These are phyloP conservation scores for Neocallimastix lanati DNA, from an alignment of 192 early-diverging fungal genomes.

Conservation along the genomic window DNA sequence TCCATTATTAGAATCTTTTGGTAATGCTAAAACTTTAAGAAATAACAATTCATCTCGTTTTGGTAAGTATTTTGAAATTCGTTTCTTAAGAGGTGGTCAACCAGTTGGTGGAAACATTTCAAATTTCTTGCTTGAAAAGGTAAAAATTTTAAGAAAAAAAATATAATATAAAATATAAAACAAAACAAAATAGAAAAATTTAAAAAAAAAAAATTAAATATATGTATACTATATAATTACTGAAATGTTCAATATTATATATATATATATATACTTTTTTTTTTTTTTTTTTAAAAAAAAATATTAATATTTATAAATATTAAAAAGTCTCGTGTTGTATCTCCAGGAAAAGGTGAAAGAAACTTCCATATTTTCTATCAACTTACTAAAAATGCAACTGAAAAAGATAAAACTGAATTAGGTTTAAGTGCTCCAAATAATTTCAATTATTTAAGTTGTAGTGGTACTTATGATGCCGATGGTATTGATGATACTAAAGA, in stretches of 20 bases:
- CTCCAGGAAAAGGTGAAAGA: constrained; percentile 79
- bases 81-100: constrained; percentile 78
- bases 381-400: constrained; percentile 52
- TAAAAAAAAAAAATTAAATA: no score
- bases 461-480: constrained; percentile 35
- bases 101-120: constrained; percentile 94
- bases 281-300: no score
- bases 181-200: no score
- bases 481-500: constrained; percentile 83
- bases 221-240: no score
- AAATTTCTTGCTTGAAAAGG: constrained; percentile 95
- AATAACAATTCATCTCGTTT: constrained; percentile 98
- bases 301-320: background rate
- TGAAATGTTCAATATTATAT: no score
- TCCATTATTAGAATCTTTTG: constrained; percentile 93
- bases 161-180: no score
- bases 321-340: constrained; percentile 85
- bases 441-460: constrained; percentile 1
- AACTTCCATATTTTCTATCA: constrained; percentile 98
- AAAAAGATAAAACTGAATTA: constrained; percentile 32
- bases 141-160: constrained; percentile 6
- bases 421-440: constrained; percentile 11
- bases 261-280: no score
- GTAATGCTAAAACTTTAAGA: constrained; percentile 93
- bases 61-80: constrained; percentile 98